Base-by-base conservation (phyloP, 2,329 filamentous ascomycete species). In the Talaromyces sp. region DNA sequence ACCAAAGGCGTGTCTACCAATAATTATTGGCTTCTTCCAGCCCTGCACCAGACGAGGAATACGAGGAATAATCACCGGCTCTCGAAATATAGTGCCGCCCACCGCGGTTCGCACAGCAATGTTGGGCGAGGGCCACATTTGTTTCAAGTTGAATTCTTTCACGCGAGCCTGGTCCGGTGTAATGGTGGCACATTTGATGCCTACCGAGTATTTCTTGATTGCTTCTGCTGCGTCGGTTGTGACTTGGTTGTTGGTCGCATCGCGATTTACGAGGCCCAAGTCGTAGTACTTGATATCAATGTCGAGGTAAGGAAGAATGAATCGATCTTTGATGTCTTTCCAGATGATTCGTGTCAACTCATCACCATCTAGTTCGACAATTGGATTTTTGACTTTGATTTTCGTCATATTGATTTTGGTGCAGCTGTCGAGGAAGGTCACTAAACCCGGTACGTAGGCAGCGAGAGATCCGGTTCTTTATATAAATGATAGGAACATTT, bases 121-220 rank as follows among this genome's bases (percentile, higher is more conserved):
- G 77, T 99, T 99, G 73, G 94, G 94, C 60, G 91, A 96, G 61
- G 97, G 85, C 94, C 94, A 97, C 93, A 97, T 97, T 82, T 97
- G 88, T 89, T 97, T 99, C 69, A 99, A 85, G 75, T 96, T 92
- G 79, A 97, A 99, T 80, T 97, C 94, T 82, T 97, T 85, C 27
- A 97, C 93, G 75, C 94, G 89, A 66, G 87, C 89, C 85, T 99
- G 93, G 75, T 99, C 94, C 50, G 94, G 93, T 48, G 94, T 99
- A 81, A 99, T 97, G 75, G 94, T 99, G 66, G 94, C 94, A 78
- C 94, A 97, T 85, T 99, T 99, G 81, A 99, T 91, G 77, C 93
- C 94, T 57, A 97, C 94, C 62, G 88, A 91, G 84, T 97, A 96
- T 84, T 97, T 96, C 85, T 96, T 92, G 82, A 97, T 97, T 52